These are phyloP conservation scores for Chlorencoelia australis DNA, from an alignment of 2,329 filamentous ascomycete species.

Conservation along the genomic window DNA sequence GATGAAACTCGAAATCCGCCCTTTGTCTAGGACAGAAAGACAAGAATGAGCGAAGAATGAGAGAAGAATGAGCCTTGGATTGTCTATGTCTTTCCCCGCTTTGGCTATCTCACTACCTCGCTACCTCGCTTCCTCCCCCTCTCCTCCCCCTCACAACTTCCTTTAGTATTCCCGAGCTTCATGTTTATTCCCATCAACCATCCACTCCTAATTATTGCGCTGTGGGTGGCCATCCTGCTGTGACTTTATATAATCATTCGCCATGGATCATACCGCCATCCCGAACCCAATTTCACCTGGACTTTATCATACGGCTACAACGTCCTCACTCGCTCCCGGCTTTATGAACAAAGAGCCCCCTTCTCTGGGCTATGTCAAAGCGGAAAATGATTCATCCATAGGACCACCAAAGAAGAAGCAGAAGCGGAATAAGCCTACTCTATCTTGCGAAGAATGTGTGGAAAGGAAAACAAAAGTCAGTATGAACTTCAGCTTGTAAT, in stretches of 20 bases:
- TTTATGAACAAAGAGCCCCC: slow-evolving; percentile 14
- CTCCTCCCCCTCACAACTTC: not conserved
- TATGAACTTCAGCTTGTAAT: slow-evolving; percentile 5
- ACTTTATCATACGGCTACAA: slow-evolving; percentile 7
- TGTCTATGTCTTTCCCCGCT: no score
- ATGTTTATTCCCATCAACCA: slow-evolving; percentile 26
- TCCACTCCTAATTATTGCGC: not conserved
- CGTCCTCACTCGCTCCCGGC: no score
- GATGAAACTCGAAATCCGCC: no score
- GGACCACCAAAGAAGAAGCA: slow-evolving; percentile 50
- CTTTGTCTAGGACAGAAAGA: no score
- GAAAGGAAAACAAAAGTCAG: slow-evolving; percentile 70
- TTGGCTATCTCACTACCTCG: no score
- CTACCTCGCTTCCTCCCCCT: not conserved
- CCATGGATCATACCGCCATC: slow-evolving; percentile 12
- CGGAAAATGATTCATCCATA: slow-evolving; percentile 7
- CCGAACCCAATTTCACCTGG: slow-evolving; percentile 11
- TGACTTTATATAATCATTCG: no score
- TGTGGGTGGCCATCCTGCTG: no score
- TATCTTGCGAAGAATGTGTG: slow-evolving; percentile 72
- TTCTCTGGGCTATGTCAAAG: slow-evolving; percentile 8
- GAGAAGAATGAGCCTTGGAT: no score
- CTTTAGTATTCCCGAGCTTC: slow-evolving; percentile 16
- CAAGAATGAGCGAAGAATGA: no score
- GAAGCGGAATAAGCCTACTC: slow-evolving; percentile 74